Conservation (phyloP, 225 moss, liverwort and hornwort species). For the Marchantia polymorpha region DNA sequence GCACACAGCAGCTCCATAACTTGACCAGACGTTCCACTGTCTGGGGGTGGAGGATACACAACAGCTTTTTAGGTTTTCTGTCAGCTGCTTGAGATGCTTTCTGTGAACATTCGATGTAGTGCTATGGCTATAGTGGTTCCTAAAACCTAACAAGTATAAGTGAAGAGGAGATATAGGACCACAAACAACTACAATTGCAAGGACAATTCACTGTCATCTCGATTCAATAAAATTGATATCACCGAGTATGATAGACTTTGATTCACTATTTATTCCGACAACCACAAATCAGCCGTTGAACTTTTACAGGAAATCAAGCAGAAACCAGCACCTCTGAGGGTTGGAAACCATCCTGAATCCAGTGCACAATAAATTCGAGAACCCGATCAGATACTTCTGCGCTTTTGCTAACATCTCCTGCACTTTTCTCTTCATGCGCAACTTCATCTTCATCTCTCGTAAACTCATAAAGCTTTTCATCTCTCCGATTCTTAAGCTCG, state of each 20-base stretch:
- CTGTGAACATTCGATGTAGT: too few relatives aligned
- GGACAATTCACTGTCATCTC: too few relatives aligned
- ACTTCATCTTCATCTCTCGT: conserved; percentile 21
- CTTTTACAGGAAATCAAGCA: conserved; percentile 33
- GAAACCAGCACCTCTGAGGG: conserved; percentile 32
- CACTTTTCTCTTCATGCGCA: conserved; percentile 6
- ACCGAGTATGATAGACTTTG: too few relatives aligned
- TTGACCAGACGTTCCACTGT: neutral
- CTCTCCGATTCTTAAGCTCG: conserved; percentile 49
- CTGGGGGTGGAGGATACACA: neutral
- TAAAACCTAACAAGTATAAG: too few relatives aligned
- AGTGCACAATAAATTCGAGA: conserved; percentile 60
- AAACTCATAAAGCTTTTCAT: conserved; percentile 26
- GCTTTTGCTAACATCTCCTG: neutral
- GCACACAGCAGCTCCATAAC: neutral
- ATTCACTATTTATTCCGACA: too few relatives aligned
- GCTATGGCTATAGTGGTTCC: too few relatives aligned
- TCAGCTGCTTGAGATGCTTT: neutral
- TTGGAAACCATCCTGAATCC: conserved; percentile 74
- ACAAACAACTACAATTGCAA: neutral
- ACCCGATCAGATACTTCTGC: conserved; percentile 30
- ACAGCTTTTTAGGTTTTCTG: neutral
- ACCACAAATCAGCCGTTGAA: neutral
- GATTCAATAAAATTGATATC: too few relatives aligned
- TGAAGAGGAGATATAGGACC: too few relatives aligned